Conservation (phyloP, 768 basidiomycete species). For the Mycena haematopus region DNA sequence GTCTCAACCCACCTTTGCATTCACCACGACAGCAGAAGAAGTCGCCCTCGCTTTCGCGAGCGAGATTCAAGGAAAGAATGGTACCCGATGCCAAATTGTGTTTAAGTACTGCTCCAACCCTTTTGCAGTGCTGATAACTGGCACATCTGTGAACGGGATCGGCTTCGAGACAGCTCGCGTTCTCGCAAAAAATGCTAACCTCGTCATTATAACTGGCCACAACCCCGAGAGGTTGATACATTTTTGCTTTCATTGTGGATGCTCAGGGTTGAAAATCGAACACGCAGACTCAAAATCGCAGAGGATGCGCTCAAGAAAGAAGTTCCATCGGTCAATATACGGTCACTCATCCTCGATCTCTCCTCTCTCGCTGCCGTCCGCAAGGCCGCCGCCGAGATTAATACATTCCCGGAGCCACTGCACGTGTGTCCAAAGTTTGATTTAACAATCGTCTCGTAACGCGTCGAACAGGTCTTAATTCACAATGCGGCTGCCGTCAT, state of each 20-base stretch:
- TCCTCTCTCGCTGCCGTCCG: constrained; percentile 7
- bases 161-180: constrained; percentile 14
- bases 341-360: constrained; percentile 8
- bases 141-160: constrained; percentile 10
- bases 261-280: neutral
- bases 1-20: neutral
- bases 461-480: constrained; percentile 4
- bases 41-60: neutral
- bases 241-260: neutral
- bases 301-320: constrained; percentile 12
- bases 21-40: constrained; percentile 4
- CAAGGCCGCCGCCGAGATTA: constrained; percentile 7
- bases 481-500: constrained; percentile 7
- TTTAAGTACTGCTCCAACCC: neutral
- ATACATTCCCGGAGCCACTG: constrained; percentile 7
- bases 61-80: constrained; percentile 10
- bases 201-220: neutral
- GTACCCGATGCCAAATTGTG: neutral
- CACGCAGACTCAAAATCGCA: neutral
- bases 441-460: no score
- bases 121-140: constrained; percentile 7
- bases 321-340: constrained; percentile 2
- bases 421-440: neutral
- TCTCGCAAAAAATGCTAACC: constrained; percentile 4
- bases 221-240: neutral